Percentiles rank a stretch among this genome's conserved stretches.
Evolutionary conservation across 2,329 filamentous ascomycete genomes (phyloP).

Genomic region (Daldinia sp.): DNA sequence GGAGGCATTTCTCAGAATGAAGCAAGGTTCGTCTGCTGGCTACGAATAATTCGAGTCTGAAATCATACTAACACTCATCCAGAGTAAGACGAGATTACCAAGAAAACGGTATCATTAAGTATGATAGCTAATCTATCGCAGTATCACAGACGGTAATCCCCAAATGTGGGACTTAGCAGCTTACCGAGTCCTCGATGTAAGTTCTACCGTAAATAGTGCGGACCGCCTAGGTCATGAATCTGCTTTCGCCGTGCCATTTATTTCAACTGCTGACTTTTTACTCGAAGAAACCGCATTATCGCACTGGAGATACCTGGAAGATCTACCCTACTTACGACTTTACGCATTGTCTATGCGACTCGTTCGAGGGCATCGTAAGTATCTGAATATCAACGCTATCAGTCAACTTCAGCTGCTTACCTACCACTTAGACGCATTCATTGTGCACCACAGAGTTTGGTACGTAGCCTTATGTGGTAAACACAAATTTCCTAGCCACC

Average conservation of each 20-base stretch:
- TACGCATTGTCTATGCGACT: slow-evolving; percentile 89
- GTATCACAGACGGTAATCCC: slow-evolving; percentile 80
- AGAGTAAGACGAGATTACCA: slow-evolving; percentile 25
- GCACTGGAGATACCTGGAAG: slow-evolving; percentile 84
- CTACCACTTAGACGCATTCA: slow-evolving; percentile 69
- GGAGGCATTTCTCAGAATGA: slow-evolving; percentile 90
- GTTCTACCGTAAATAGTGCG: not conserved
- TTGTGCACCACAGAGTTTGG: slow-evolving; percentile 91
- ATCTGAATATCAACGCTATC: not conserved
- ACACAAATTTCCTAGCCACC: not conserved
- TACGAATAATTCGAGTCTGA: not conserved
- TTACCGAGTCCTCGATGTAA: slow-evolving; percentile 74
- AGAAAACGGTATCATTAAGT: not conserved
- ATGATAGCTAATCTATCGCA: slow-evolving; percentile 12
- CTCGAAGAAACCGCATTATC: slow-evolving; percentile 70
- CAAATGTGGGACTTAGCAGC: slow-evolving; percentile 92
- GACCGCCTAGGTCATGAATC: not conserved
- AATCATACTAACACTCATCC: slow-evolving; percentile 10
- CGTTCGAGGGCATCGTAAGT: slow-evolving; percentile 77
- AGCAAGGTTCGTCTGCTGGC: slow-evolving; percentile 66
- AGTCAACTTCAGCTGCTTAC: slow-evolving; percentile 1
- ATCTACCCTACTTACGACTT: slow-evolving; percentile 98
- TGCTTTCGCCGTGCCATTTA: too few relatives aligned
- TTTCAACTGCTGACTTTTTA: not conserved
- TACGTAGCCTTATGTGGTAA: slow-evolving; percentile 4